Evolutionary conservation across 768 basidiomycete genomes (phyloP).

Genomic region (Collybiopsis luxurians): DNA sequence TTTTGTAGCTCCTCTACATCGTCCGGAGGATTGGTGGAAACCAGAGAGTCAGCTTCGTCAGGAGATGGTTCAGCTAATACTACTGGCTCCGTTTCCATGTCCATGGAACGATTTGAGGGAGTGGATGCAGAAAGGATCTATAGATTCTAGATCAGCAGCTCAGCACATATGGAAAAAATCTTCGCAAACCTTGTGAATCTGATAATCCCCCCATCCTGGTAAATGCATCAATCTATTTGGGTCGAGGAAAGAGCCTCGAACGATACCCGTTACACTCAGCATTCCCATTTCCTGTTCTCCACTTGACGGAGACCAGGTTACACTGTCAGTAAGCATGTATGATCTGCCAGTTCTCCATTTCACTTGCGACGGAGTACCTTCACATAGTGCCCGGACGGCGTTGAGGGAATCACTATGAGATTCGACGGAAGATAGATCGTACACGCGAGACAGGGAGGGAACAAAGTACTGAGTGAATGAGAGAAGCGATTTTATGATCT

Average conservation of each 20-base stretch:
- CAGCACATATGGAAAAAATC: not conserved
- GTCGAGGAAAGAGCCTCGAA: conserved; percentile 76
- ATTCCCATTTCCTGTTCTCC: conserved; percentile 31
- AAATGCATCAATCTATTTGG: conserved; percentile 86
- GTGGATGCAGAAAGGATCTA: conserved; percentile 73
- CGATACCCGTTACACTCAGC: conserved; percentile 77
- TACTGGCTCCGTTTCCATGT: conserved; percentile 69
- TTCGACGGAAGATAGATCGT: conserved; percentile 53
- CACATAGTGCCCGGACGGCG: conserved; percentile 74
- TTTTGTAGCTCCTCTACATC: conserved; percentile 61
- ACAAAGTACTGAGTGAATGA: conserved; percentile 97
- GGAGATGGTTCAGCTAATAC: conserved; percentile 63
- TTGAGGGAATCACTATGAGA: conserved; percentile 59
- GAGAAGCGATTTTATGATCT: conserved; percentile 81
- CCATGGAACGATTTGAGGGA: conserved; percentile 9
- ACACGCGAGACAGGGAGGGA: conserved; percentile 74
- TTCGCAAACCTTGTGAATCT: conserved; percentile 57
- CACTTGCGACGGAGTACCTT: conserved; percentile 78
- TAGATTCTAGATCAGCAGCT: conserved; percentile 1
- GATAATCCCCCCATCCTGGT: conserved; percentile 86
- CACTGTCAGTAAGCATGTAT: conserved; percentile 66
- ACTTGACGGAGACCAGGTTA: conserved; percentile 46
- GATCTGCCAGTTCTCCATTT: conserved; percentile 81
- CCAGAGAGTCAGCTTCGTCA: conserved; percentile 76
- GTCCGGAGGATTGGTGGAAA: conserved; percentile 86